Evolutionary conservation across 106 monocot species (phyloP), one percentile per base, ranked within the genome.

Genomic region (Acorus calamus): DNA sequence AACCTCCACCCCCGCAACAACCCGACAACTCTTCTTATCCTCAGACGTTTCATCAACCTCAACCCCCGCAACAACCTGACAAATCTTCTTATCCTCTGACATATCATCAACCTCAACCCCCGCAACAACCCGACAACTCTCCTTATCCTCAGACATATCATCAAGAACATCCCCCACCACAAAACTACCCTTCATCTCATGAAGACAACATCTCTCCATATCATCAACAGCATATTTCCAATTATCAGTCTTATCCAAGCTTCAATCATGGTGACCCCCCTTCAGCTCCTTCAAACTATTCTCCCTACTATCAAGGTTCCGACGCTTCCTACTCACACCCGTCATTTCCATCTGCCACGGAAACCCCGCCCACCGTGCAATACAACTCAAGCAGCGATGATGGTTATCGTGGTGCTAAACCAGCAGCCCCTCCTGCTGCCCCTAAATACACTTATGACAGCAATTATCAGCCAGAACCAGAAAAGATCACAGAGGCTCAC

Each of bases 221-320:
- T 28, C 28, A 28, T 28, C 28, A 28, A 28, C 28, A 28, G 1
- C 28, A 28, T 28, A 28, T 28, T 28, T 28, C 88, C 43, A 81
- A 88, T 79, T 84, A 84, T 59, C 88, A 88, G 57, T 76, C 88
- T 4, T 88, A 81, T 64, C 88, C 88, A 7, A 81, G 70, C 62
- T 88, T 84, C 45, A 79, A 78, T 14, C 84, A 88, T 2, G 68
- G 69, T 57, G 57, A 69, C 11, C 67, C 81, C 4, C 84, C 88
- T 52, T 44, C 78, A 28, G 78, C 69, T 14, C 84, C 84, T 4
- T 74, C 66, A 10, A 78, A 81, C 42, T 81, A 79, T 58, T 71
- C 88, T 58, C 70, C 78, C 50, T 85, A 64, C 73, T 71, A 70
- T 53, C 72, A 83, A 14, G 76, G 63, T 7, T 63, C 72, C 64